Percentiles rank a stretch among this genome's conserved stretches.
These are phyloP conservation scores for Trifolium dubium DNA, from an alignment of 306 rosid genomes.

Conservation along the genomic window DNA sequence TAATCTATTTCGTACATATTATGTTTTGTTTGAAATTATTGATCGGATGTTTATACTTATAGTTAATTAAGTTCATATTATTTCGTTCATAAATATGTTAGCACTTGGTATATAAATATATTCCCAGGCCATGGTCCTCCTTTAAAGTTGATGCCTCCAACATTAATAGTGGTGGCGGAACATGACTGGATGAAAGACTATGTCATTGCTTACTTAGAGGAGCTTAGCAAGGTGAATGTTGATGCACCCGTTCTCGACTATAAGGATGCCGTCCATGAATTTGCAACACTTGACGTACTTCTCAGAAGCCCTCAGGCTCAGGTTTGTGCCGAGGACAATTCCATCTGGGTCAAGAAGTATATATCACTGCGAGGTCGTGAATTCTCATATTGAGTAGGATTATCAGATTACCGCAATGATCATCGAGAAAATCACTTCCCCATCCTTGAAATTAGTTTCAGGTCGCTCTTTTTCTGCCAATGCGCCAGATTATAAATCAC, in stretches of 20 bases:
- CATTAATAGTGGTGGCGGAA: conserved; percentile 91
- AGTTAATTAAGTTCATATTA: no score
- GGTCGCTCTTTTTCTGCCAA: conserved; percentile 15
- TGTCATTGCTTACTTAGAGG: conserved; percentile 95
- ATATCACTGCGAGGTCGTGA: conserved; percentile 93
- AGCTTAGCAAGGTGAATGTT: conserved; percentile 86
- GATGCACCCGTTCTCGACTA: conserved; percentile 93
- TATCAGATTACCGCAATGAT: conserved; percentile 26
- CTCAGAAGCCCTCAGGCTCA: conserved; percentile 91
- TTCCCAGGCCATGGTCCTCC: conserved; percentile 76
- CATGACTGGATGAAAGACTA: conserved; percentile 98
- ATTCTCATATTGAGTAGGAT: conserved; percentile 76
- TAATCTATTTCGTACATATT: no score
- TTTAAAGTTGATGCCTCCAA: conserved; percentile 89
- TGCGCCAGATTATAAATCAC: neutral
- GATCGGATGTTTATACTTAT: no score
- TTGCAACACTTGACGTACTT: conserved; percentile 90
- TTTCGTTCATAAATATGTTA: no score
- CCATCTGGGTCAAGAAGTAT: conserved; percentile 95
- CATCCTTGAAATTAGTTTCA: conserved; percentile 32
- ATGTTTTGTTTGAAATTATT: no score
- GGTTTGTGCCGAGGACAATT: conserved; percentile 90
- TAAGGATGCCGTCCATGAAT: conserved; percentile 93
- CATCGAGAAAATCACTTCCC: conserved; percentile 17
- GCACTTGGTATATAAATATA: no score